These are phyloP conservation scores for Lenzites betulinus DNA, from an alignment of 768 basidiomycete genomes.

Conservation along the genomic window DNA sequence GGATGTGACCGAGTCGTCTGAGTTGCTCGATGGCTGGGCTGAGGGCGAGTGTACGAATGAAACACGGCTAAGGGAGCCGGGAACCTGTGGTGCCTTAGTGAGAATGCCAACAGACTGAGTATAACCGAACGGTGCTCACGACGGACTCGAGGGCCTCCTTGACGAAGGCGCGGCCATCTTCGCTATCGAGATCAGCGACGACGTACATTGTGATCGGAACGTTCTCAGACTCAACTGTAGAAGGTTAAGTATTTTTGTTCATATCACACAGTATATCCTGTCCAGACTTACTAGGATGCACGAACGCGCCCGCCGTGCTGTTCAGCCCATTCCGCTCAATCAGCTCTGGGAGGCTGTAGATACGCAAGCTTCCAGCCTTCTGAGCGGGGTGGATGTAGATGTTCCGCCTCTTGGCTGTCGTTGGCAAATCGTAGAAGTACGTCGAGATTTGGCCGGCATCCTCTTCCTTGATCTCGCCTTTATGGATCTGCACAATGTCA, in stretches of 20 bases:
- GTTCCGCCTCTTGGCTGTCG: constrained; percentile 71
- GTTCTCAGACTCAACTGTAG: constrained; percentile 16
- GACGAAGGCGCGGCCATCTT: constrained; percentile 57
- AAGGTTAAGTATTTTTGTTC: not conserved
- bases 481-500: constrained; percentile 47
- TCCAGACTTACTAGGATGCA: constrained; percentile 57
- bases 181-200: constrained; percentile 76
- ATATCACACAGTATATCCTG: not conserved
- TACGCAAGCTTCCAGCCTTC: constrained; percentile 46
- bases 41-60: constrained; percentile 77
- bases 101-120: not conserved
- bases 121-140: constrained; percentile 41
- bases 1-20: constrained; percentile 23
- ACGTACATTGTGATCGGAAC: constrained; percentile 59
- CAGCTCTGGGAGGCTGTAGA: constrained; percentile 59
- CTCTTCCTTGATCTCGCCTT: constrained; percentile 56
- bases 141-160: constrained; percentile 65
- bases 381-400: constrained; percentile 63
- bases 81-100: constrained; percentile 37
- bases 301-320: constrained; percentile 46
- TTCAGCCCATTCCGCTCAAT: constrained; percentile 49
- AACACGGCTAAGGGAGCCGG: constrained; percentile 55
- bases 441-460: constrained; percentile 53
- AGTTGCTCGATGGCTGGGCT: constrained; percentile 18
- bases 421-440: constrained; percentile 91